Percentiles rank a stretch among this genome's conserved stretches.
Conservation (phyloP, 306 rosid species). For the Bauhinia variegata region DNA sequence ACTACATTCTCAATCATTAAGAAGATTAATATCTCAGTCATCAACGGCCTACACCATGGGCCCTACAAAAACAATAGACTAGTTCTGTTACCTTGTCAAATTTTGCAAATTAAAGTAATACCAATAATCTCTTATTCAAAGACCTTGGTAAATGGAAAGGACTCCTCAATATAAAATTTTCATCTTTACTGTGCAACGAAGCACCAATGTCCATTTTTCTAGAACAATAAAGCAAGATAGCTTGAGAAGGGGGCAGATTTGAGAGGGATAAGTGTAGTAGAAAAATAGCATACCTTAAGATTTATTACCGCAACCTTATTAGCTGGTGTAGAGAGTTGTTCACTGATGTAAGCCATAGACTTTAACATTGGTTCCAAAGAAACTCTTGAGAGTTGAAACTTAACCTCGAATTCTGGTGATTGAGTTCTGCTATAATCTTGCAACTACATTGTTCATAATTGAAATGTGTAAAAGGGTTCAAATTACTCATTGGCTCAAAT, state of each 20-base stretch:
- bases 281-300: constrained; percentile 64
- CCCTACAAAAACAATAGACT: too few relatives aligned
- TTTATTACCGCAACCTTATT: constrained; percentile 74
- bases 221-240: background rate
- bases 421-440: constrained; percentile 62
- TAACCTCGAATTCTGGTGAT: constrained; percentile 66
- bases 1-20: background rate
- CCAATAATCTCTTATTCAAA: background rate
- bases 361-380: constrained; percentile 69
- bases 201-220: too few relatives aligned
- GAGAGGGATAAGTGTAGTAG: too few relatives aligned
- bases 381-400: constrained; percentile 64
- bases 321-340: constrained; percentile 69
- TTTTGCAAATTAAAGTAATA: background rate
- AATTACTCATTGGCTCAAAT: constrained; percentile 3
- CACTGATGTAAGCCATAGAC: constrained; percentile 73
- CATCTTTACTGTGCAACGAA: too few relatives aligned
- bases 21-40: background rate
- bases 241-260: too few relatives aligned
- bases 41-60: too few relatives aligned
- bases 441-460: constrained; percentile 44
- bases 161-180: too few relatives aligned
- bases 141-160: background rate
- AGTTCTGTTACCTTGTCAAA: background rate
- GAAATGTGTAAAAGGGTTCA: background rate